These are phyloP conservation scores for Cyclostephanos tholiformis DNA, from an alignment of 108 stramenopile genomes.

Conservation along the genomic window DNA sequence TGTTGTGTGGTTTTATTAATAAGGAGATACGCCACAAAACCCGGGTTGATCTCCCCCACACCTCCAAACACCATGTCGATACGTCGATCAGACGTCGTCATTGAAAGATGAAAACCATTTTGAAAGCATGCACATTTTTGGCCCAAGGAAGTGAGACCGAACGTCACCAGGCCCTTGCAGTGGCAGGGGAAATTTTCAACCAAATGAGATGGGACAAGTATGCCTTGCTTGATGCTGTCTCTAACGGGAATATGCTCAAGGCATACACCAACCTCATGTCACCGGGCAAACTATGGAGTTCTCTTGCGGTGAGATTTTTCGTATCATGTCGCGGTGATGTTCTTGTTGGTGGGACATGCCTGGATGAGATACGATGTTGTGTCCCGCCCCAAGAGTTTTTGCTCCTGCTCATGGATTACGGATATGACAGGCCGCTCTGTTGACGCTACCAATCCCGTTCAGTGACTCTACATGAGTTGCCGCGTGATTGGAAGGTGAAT, in stretches of 20 bases:
- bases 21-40: too few species aligned
- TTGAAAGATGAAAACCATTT: constrained; percentile 71
- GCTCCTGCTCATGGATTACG: constrained; percentile 27
- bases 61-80: too few species aligned
- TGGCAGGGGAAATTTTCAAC: constrained; percentile 60
- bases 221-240: constrained; percentile 59
- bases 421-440: constrained; percentile 20
- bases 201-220: constrained; percentile 16
- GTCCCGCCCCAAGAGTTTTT: constrained; percentile 46
- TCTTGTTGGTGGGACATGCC: constrained; percentile 61
- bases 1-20: too few species aligned
- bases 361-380: constrained; percentile 62
- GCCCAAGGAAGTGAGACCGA: constrained; percentile 51
- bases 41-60: too few species aligned
- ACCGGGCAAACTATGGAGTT: constrained; percentile 45
- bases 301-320: constrained; percentile 61
- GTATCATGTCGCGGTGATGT: constrained; percentile 57
- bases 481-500: constrained; percentile 50
- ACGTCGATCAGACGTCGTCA: too few species aligned
- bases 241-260: constrained; percentile 71
- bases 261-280: constrained; percentile 66
- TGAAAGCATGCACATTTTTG: constrained; percentile 76
- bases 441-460: constrained; percentile 20
- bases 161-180: constrained; percentile 50
- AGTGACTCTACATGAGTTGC: constrained; percentile 51